Evolutionary conservation across 768 basidiomycete genomes (phyloP), one percentile per base, ranked within the genome.

Genomic region (Hygrocybe punicea): DNA sequence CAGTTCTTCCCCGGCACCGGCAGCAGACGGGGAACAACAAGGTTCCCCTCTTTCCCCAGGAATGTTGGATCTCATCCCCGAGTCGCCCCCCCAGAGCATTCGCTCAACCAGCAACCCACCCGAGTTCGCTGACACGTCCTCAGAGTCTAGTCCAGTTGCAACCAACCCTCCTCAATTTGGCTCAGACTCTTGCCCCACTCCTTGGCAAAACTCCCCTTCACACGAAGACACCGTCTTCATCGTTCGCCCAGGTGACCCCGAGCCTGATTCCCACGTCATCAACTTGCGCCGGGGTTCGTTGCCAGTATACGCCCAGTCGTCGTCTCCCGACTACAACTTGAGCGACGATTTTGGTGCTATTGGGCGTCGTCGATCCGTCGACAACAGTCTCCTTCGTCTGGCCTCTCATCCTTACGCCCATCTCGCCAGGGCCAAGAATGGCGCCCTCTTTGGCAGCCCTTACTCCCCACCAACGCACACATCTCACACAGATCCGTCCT

Each of bases 391-490:
- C 46, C 76, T 77, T 55, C 76, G 79, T n/a, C 74, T 81, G n/a
- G 76, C 76, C 3, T 64, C 61, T 47, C 79, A 82, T 62, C 80
- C 80, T 0, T 82, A 76, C 58, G 81, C 83, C 17, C 67, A 64
- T 51, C 69, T 81, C 23, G 81, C 80, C 44, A 72, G 81, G 40
- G 79, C 82, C 3, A 80, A 82, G 69, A 82, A 85, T 63, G 74
- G 68, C 55, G 76, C 71, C 34, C 63, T 78, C 14, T 75, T 70
- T 56, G 79, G 76, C 3, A 24, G 24, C 49, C 24, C 13, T 33
- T 50, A 34, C 16, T 64, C 73, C 36, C 75, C 75, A 37, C 63
- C 66, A 51, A 67, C 72, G 16, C 71, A 75, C 23, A 9, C 36
- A 10, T 56, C 55, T 6, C 45, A n/a, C 45, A 19, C 45, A 4